Percentiles rank a stretch among this genome's conserved stretches.
Evolutionary conservation across 1,284 basidiomycete genomes (phyloP).

Genomic region (Athelia sp.): DNA sequence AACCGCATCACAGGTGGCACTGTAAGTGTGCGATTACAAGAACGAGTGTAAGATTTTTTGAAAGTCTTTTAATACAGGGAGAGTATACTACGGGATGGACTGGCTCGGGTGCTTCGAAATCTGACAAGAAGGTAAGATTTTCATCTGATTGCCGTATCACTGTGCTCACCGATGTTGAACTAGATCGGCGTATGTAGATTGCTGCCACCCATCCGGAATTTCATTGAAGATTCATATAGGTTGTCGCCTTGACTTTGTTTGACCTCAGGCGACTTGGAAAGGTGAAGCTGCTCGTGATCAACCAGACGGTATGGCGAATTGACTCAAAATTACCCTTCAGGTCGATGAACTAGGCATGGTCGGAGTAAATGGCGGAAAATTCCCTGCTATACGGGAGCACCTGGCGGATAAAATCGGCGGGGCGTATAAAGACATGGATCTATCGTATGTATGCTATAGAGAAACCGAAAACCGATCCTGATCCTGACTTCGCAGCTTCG

Average conservation of each 20-base stretch:
- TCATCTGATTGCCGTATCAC: conserved; percentile 1
- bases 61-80: no score
- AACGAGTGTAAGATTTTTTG: no score
- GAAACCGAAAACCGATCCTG: not conserved
- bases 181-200: conserved; percentile 61
- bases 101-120: conserved; percentile 83
- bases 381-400: conserved; percentile 79
- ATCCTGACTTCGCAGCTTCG: conserved; percentile 48
- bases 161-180: not conserved
- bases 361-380: conserved; percentile 80
- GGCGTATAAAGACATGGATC: conserved; percentile 84
- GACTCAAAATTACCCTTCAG: conserved; percentile 25
- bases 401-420: conserved; percentile 79
- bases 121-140: conserved; percentile 79
- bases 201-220: conserved; percentile 1
- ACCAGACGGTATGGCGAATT: not conserved
- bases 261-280: conserved; percentile 85
- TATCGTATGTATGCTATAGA: conserved; percentile 48
- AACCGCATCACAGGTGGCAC: conserved; percentile 50
- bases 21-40: no score
- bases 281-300: conserved; percentile 32
- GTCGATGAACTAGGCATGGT: conserved; percentile 76
- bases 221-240: conserved; percentile 37
- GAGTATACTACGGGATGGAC: conserved; percentile 96
- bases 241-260: conserved; percentile 87